Conservation (phyloP, 345 rosid genomes). For the Eucalyptus melliodora region DNA sequence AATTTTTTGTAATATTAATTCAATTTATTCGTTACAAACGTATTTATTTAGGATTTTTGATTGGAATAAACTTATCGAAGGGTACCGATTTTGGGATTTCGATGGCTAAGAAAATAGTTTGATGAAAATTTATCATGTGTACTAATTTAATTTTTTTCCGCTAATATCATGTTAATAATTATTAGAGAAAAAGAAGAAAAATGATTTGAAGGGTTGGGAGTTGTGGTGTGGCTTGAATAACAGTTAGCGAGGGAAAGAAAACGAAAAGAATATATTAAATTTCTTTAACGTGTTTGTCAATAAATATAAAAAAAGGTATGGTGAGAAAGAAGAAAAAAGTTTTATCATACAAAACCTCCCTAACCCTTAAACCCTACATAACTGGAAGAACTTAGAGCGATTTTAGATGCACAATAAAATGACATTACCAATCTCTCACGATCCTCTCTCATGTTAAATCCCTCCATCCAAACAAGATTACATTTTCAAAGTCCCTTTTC, state of each 20-base stretch:
- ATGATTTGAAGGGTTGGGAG: background rate
- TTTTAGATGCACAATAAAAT: background rate
- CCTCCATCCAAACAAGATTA: background rate
- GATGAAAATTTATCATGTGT: rapidly evolving
- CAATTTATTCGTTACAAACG: too few species aligned
- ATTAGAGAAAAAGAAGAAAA: background rate
- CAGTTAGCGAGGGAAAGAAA: background rate
- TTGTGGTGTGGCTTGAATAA: background rate
- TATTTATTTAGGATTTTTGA: too few species aligned
- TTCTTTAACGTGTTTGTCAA: background rate
- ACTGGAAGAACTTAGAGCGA: background rate
- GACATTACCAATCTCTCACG: background rate
- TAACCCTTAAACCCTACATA: background rate
- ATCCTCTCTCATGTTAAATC: background rate
- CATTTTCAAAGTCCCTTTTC: background rate
- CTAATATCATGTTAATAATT: background rate
- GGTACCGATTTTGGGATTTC: rapidly evolving
- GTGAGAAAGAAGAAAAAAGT: background rate
- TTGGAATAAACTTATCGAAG: too few species aligned
- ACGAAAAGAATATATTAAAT: background rate
- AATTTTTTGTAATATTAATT: too few species aligned
- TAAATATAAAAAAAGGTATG: background rate
- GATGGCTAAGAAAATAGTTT: background rate
- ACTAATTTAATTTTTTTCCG: rapidly evolving
- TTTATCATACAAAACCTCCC: background rate